These are phyloP conservation scores for Diaporthe ampelina DNA, from an alignment of 2,329 filamentous ascomycete species.

Conservation along the genomic window DNA sequence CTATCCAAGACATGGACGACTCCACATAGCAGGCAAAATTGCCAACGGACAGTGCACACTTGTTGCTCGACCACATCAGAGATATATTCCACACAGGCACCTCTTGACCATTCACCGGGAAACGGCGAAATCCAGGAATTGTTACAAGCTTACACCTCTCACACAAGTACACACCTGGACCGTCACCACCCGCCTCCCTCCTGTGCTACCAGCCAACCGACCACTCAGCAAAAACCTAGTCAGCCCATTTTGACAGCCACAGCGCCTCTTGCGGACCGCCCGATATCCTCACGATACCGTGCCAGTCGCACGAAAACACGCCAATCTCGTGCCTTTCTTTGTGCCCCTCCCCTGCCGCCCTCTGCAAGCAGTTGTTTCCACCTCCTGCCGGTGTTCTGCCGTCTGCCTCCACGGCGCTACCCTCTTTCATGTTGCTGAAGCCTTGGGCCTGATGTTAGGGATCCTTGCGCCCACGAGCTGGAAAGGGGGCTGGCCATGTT, in stretches of 20 bases:
- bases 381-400: background rate
- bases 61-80: background rate
- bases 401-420: background rate
- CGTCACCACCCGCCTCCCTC: background rate
- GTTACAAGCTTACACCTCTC: background rate
- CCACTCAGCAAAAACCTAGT: background rate
- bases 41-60: background rate
- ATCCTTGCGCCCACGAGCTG: slow-evolving; percentile 11
- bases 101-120: background rate
- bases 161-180: background rate
- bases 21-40: background rate
- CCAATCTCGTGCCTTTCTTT: slow-evolving; percentile 15
- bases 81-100: background rate
- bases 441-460: slow-evolving; percentile 15
- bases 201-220: slow-evolving; percentile 1
- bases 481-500: slow-evolving; percentile 41
- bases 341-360: background rate
- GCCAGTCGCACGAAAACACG: slow-evolving; percentile 1
- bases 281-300: slow-evolving; percentile 13
- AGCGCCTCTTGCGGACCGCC: slow-evolving; percentile 29
- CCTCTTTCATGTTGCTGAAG: slow-evolving; percentile 5
- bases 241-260: slow-evolving; percentile 24
- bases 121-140: background rate
- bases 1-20: background rate
- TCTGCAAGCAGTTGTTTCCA: background rate